These are phyloP conservation scores for Podila epigama DNA, from an alignment of 192 early-diverging fungal genomes.

Conservation along the genomic window DNA sequence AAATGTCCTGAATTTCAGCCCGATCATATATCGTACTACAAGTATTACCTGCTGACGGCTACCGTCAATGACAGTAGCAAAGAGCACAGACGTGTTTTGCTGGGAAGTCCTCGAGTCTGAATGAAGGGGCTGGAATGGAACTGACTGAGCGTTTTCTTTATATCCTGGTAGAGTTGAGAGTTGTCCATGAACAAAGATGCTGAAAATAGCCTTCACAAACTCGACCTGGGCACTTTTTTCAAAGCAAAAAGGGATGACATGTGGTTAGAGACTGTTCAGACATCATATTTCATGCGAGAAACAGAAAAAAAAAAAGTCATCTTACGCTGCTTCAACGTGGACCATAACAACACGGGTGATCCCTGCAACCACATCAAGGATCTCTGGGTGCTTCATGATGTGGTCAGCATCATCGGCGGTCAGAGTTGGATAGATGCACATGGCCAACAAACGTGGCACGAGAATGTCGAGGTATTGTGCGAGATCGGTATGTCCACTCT, in stretches of 20 bases:
- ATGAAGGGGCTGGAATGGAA: constrained; percentile 27
- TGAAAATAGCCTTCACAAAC: constrained; percentile 53
- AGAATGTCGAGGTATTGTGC: constrained; percentile 47
- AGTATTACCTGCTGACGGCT: constrained; percentile 47
- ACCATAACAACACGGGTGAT: constrained; percentile 53
- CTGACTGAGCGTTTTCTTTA: constrained; percentile 2
- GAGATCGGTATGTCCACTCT: constrained; percentile 48
- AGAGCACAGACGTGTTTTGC: constrained; percentile 38
- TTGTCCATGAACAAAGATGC: constrained; percentile 53
- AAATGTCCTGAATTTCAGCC: background rate
- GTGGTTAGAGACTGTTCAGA: no score
- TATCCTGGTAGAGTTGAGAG: constrained; percentile 20
- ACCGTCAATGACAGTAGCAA: constrained; percentile 30
- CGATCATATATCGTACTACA: background rate
- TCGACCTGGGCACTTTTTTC: constrained; percentile 46
- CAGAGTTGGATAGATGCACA: constrained; percentile 53
- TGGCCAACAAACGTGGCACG: constrained; percentile 50
- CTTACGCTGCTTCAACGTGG: constrained; percentile 56
- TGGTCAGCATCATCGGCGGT: constrained; percentile 12
- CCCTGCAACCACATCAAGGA: constrained; percentile 47
- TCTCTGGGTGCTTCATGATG: constrained; percentile 38
- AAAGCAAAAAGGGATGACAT: no score
- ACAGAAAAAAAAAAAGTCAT: background rate
- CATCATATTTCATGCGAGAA: no score
- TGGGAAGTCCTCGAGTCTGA: constrained; percentile 21